A percentile compares a stretch with the other conserved stretches of the same genome.
phyloP scores from a whole-genome alignment of 164 flowering plant species.

The Piper longum region DNA sequence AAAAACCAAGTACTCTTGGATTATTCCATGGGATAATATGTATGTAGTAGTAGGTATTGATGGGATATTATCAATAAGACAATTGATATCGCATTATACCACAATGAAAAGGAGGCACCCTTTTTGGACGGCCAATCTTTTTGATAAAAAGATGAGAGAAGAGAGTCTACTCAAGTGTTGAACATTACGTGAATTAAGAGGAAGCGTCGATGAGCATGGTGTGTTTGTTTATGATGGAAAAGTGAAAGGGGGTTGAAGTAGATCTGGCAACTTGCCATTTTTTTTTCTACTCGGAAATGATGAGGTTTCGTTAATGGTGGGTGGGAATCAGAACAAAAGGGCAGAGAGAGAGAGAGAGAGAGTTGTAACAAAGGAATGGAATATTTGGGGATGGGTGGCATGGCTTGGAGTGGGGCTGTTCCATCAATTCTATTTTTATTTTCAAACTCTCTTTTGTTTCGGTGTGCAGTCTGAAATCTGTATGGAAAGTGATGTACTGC shows the following conservation, averaged over 20 bases:
- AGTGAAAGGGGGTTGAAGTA: neutral
- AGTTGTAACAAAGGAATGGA: slow-evolving; percentile 16
- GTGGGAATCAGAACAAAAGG: slow-evolving; percentile 20
- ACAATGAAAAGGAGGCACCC: neutral
- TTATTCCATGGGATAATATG: neutral
- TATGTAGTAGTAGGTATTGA: too few species aligned
- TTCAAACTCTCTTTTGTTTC: too few species aligned
- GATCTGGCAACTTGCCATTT: neutral
- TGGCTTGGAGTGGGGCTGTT: slow-evolving; percentile 21
- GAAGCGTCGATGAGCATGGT: neutral
- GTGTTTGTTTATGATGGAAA: neutral
- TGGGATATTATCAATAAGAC: neutral
- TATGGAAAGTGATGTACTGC: too few species aligned
- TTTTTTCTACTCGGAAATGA: slow-evolving; percentile 21
- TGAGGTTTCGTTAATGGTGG: slow-evolving; percentile 23
- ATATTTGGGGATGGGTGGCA: slow-evolving; percentile 47
- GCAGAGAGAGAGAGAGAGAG: slow-evolving; percentile 1
- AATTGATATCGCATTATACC: neutral
- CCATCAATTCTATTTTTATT: too few species aligned
- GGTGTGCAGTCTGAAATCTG: too few species aligned
- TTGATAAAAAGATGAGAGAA: slow-evolving; percentile 5
- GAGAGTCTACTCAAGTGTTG: slow-evolving; percentile 1
- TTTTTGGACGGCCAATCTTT: neutral
- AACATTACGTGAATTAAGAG: neutral
- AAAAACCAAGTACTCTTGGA: neutral